Conservation (phyloP, 164 flowering plant species). For the Aristolochia californica region DNA sequence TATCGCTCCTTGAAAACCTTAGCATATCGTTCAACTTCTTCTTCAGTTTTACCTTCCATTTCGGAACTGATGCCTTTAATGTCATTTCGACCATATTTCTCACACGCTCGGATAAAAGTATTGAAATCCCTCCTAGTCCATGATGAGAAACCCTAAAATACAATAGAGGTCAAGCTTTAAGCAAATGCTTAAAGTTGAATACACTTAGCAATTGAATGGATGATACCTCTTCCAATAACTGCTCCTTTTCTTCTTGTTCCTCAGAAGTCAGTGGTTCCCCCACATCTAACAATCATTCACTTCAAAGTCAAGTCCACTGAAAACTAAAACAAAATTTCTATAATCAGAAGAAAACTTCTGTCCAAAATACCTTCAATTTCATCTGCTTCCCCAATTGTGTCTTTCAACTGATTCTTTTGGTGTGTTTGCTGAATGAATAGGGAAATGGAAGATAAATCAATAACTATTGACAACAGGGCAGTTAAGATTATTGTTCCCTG, state of each 20-base stretch:
- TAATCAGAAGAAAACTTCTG: background rate
- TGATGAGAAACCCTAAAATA: conserved; percentile 73
- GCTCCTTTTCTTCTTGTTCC: conserved; percentile 93
- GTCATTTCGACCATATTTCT: conserved; percentile 92
- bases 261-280: conserved; percentile 89
- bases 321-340: background rate
- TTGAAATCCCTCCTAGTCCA: conserved; percentile 98
- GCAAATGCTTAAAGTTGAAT: no score
- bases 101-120: conserved; percentile 95
- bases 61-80: conserved; percentile 75
- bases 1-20: conserved; percentile 87
- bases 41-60: conserved; percentile 93
- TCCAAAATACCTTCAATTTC: conserved; percentile 73
- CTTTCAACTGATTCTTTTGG: conserved; percentile 83
- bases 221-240: conserved; percentile 56
- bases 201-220: no score
- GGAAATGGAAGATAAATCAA: background rate
- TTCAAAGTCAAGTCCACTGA: no score
- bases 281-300: conserved; percentile 22
- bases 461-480: background rate
- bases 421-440: conserved; percentile 49
- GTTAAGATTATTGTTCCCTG: no score
- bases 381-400: conserved; percentile 73
- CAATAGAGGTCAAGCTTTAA: background rate
- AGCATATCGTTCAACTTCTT: conserved; percentile 94